Base-by-base conservation (phyloP, 2,329 filamentous ascomycete genomes). In the Nothophoma quercina region DNA sequence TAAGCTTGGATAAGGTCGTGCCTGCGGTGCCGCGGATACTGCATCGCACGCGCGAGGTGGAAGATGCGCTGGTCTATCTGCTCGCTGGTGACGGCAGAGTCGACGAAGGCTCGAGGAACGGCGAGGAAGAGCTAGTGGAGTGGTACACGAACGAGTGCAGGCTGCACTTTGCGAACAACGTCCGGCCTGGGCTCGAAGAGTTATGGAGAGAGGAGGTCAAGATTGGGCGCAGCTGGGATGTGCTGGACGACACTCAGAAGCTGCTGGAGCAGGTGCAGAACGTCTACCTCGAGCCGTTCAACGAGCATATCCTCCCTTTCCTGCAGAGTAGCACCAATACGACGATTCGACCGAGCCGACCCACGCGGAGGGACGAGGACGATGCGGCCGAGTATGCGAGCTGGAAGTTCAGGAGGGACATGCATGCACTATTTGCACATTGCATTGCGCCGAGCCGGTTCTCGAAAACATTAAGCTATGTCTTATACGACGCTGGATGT, bases 361-460 rank as follows among this genome's bases (percentile, higher is more conserved):
- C 76, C 76, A 30, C 72, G 79, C 54, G 67, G n/a, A 49, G 51
- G 1, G 48, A 44, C 8, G 58, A 65, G 13, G 44, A 52, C 7
- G 62, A 62, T 29, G 41, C 59, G 10, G 58, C 59, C 1, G 58
- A 64, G 30, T 52, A 55, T 23, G 58, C 56, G 66, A 59, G 49
- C 36, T 62, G 59, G 44, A 83, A 81, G 49, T 88, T 90, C 63
- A 78, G 77, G 13, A 76, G 81, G 40, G 86, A 90, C 57, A 71
- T 90, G 9, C 82, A 88, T 63, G 85, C 86, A 18, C 78, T 89
- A 18, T 81, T 90, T 56, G 82, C 83, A 35, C 88, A 88, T 67
- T 86, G 86, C 8, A 78, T 85, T 52, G 82, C 69, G 3, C 51
- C 81, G 2, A 75, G 76, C 29, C 76, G 79, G 4, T 75, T 89